These are phyloP conservation scores for Penicillium nucicola DNA, from an alignment of 495 filamentous ascomycete species.

Conservation along the genomic window DNA sequence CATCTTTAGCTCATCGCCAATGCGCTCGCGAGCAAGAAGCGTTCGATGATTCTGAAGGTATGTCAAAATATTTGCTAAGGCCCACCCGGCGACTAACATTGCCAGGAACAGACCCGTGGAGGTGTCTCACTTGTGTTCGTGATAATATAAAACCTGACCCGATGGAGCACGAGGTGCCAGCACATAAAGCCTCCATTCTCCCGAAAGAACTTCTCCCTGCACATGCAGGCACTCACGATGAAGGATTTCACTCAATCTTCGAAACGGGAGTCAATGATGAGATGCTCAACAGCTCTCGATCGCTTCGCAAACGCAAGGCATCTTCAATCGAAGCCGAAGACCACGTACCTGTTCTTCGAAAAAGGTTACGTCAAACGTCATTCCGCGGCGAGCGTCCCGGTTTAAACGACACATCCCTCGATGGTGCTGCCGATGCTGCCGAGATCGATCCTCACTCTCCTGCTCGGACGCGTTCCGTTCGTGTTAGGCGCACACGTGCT, in stretches of 20 bases:
- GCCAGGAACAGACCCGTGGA: conserved; percentile 59
- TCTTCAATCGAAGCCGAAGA: conserved; percentile 55
- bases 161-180: conserved; percentile 37
- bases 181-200: conserved; percentile 48
- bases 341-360: conserved; percentile 41
- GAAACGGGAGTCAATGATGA: conserved; percentile 73
- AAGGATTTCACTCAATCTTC: conserved; percentile 84
- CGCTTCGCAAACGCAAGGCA: conserved; percentile 82
- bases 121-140: conserved; percentile 71
- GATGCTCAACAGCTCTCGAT: conserved; percentile 78
- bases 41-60: conserved; percentile 67
- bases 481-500: conserved; percentile 35
- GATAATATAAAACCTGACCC: conserved; percentile 58
- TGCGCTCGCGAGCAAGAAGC: conserved; percentile 81
- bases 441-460: conserved; percentile 22
- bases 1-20: conserved; percentile 73
- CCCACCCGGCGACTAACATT: conserved; percentile 22
- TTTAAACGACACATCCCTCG: conserved; percentile 16
- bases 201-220: conserved; percentile 74
- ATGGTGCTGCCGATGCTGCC: conserved; percentile 15
- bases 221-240: conserved; percentile 63
- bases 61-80: conserved; percentile 4
- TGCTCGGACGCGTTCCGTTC: conserved; percentile 28
- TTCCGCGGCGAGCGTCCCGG: conserved; percentile 20
- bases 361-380: conserved; percentile 41